A percentile compares a stretch with the other conserved stretches of the same genome.
phyloP scores from a whole-genome alignment of 768 basidiomycete species.

The Pleurotus giganteus region DNA sequence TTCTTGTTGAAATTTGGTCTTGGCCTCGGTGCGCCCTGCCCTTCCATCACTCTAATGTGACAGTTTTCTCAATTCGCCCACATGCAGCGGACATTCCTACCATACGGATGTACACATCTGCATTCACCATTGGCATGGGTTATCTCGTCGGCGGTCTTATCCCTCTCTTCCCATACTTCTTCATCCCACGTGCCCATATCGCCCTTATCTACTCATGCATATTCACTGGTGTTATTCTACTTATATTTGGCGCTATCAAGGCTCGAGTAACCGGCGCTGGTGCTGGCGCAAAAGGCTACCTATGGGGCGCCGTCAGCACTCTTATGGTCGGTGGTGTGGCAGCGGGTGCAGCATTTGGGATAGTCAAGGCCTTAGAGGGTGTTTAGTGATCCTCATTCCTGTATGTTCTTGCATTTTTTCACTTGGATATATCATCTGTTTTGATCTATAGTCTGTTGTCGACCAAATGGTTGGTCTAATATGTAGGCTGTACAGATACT shows the following conservation, averaged over 20 bases:
- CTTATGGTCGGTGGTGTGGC: slow-evolving; percentile 88
- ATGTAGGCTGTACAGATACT: too few species aligned
- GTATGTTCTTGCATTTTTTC: slow-evolving; percentile 7
- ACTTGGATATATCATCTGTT: too few species aligned
- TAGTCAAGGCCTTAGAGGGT: slow-evolving; percentile 48
- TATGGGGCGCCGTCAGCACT: slow-evolving; percentile 87
- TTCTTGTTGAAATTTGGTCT: slow-evolving; percentile 97
- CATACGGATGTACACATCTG: slow-evolving; percentile 81
- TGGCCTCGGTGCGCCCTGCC: slow-evolving; percentile 63
- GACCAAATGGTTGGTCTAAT: too few species aligned
- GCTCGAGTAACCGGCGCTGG: slow-evolving; percentile 86
- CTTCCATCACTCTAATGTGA: not conserved
- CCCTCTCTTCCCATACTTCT: slow-evolving; percentile 92
- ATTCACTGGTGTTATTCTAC: slow-evolving; percentile 80
- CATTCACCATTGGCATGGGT: slow-evolving; percentile 92
- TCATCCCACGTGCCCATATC: slow-evolving; percentile 66
- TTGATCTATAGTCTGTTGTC: too few species aligned
- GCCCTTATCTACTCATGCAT: slow-evolving; percentile 73
- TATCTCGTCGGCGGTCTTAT: slow-evolving; percentile 93
- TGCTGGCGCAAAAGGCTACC: slow-evolving; percentile 59
- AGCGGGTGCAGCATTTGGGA: slow-evolving; percentile 65
- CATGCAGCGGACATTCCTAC: slow-evolving; percentile 82
- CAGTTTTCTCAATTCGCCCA: slow-evolving; percentile 5
- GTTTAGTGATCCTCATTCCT: too few species aligned
- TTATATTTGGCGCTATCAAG: slow-evolving; percentile 91